Base-by-base conservation (phyloP, 805 yeast genomes). In the Allodekkera sacchari region DNA sequence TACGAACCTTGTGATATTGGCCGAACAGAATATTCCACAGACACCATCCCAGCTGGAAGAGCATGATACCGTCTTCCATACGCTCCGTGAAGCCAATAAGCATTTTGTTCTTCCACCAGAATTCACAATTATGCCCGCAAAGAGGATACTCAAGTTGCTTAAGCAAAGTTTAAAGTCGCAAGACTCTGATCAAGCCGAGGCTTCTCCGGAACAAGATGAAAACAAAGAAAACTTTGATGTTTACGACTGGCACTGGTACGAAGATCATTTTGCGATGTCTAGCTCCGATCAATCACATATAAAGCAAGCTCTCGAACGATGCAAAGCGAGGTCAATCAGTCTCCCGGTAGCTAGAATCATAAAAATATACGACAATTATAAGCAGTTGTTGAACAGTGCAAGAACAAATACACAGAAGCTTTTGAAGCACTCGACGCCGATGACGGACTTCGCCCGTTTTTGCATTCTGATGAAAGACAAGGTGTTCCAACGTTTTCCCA, bases 391-490 rank as follows among this genome's bases (percentile, higher is more conserved):
- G 1, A 20, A 31, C 18, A 11, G 17, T 6, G 18, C 36, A 21
- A 25, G 33, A 15, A 30, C 29, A 7, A 28, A 38, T 10, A 41
- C 50, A 0, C 32, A 22, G n/a, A 14, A 31, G 16, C 35, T 55
- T 18, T 32, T 55, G 14, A 39, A 42, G 10, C 43, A 37, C 10
- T 41, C 50, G 6, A 38, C 41, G 16, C 53, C 50, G 8, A 26
- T 44, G 6, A 48, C 56, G 9, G 54, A 50, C 21, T 50, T 53
- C 35, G 55, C 51, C 7, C 34, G 48, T 15, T 55, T 48, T 32
- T 54, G 55, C 27, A 21, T 51, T 4, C 27, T 38, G 5, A 28
- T 41, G 5, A 38, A 42, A 23, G 38, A 42, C 10, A 25, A 26
- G 14, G 39, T 54, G 3, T 45, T 45, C 30, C 18, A 33, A 3